A percentile compares a stretch with the other conserved stretches of the same genome.
Evolutionary conservation across 495 filamentous ascomycete species (phyloP).

Genomic region (Lasiosphaeria miniovina): DNA sequence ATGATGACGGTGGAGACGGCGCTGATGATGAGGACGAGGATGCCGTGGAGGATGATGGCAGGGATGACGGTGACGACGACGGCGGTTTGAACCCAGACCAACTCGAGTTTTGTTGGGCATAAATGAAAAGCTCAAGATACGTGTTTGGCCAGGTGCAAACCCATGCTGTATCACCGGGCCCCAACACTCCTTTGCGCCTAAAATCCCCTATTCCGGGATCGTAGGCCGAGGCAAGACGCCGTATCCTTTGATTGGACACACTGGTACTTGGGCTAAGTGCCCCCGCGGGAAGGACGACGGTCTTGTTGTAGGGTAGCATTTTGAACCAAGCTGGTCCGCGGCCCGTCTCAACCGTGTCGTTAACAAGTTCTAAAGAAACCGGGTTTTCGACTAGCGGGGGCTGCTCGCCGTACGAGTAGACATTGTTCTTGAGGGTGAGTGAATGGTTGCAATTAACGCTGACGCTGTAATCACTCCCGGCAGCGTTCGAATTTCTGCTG

Average conservation of each 20-base stretch:
- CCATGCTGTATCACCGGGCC: conserved; percentile 71
- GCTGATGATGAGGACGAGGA: not conserved
- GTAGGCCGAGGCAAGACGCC: not conserved
- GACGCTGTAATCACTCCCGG: conserved; percentile 30
- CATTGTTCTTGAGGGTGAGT: conserved; percentile 31
- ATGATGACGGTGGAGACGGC: conserved; percentile 5
- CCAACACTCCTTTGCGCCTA: conserved; percentile 49
- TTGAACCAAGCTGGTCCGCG: conserved; percentile 77
- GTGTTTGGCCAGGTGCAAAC: conserved; percentile 87
- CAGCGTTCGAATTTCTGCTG: conserved; percentile 9
- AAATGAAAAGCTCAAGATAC: conserved; percentile 77
- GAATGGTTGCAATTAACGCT: conserved; percentile 34
- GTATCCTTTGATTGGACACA: conserved; percentile 11
- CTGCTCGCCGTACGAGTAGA: conserved; percentile 70
- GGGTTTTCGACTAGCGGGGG: conserved; percentile 54
- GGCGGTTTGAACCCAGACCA: conserved; percentile 17
- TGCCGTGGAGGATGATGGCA: conserved; percentile 10
- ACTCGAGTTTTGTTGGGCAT: conserved; percentile 58
- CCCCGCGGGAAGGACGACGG: conserved; percentile 67
- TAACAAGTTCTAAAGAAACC: conserved; percentile 57
- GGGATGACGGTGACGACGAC: conserved; percentile 5
- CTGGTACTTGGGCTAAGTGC: conserved; percentile 34
- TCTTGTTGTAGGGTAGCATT: conserved; percentile 69
- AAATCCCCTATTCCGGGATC: conserved; percentile 27
- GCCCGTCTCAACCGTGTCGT: conserved; percentile 55